Evolutionary conservation across 129 eudicot genomes (phyloP).

Genomic region (Sambucus nigra): DNA sequence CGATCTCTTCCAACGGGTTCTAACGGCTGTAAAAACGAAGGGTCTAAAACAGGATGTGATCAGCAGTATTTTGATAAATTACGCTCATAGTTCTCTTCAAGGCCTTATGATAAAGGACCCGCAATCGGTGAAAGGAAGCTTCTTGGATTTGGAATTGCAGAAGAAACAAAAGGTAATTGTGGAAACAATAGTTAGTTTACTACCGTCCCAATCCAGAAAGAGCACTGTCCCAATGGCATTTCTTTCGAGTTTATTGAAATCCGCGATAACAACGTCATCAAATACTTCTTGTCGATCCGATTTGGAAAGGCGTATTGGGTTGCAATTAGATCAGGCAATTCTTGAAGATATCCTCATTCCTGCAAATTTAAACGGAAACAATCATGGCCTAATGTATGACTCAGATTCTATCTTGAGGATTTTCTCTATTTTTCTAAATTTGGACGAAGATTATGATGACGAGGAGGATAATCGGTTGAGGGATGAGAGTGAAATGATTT

Average conservation of each 20-base stretch:
- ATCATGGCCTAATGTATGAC: slow-evolving; percentile 58
- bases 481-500: slow-evolving; percentile 74
- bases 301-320: slow-evolving; percentile 83
- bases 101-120: slow-evolving; percentile 57
- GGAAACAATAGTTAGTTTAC: slow-evolving; percentile 60
- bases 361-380: slow-evolving; percentile 49
- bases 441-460: slow-evolving; percentile 93
- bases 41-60: slow-evolving; percentile 88
- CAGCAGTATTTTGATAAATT: slow-evolving; percentile 70
- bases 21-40: slow-evolving; percentile 65
- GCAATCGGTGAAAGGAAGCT: slow-evolving; percentile 41
- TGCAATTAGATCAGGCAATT: slow-evolving; percentile 92
- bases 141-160: slow-evolving; percentile 52
- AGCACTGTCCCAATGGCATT: slow-evolving; percentile 88
- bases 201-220: slow-evolving; percentile 81
- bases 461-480: slow-evolving; percentile 57
- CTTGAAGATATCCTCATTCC: slow-evolving; percentile 94
- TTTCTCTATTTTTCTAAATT: slow-evolving; percentile 74
- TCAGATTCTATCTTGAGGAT: slow-evolving; percentile 73
- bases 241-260: slow-evolving; percentile 78
- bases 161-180: slow-evolving; percentile 68
- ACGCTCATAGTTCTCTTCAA: slow-evolving; percentile 75
- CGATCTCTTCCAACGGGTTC: slow-evolving; percentile 73
- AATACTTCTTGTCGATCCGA: slow-evolving; percentile 81
- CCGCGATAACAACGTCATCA: slow-evolving; percentile 51